Evolutionary conservation across 1,284 basidiomycete species (phyloP).

Genomic region (Puccinia polysora): DNA sequence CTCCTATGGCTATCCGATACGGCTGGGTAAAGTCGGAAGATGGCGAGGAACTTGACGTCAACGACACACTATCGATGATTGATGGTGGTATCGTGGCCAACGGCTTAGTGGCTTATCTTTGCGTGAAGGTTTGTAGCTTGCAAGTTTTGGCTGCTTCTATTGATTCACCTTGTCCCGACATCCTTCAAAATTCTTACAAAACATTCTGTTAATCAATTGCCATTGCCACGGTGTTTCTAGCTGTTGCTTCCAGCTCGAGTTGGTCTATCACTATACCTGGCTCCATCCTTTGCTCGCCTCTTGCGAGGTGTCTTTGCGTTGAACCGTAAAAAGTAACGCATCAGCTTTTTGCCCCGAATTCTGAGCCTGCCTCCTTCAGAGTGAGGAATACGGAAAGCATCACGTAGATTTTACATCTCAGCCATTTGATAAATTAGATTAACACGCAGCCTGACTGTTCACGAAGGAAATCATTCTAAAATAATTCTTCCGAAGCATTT

Average conservation of each 20-base stretch:
- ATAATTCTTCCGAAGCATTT: too few species aligned
- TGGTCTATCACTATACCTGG: conserved; percentile 5
- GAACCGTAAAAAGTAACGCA: too few species aligned
- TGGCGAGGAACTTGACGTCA: not conserved
- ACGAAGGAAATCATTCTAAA: too few species aligned
- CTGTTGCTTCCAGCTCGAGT: not conserved
- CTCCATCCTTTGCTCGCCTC: not conserved
- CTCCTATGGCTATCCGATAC: not conserved
- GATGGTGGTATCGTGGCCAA: not conserved
- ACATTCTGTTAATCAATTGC: not conserved
- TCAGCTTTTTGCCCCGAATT: too few species aligned
- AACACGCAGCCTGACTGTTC: too few species aligned
- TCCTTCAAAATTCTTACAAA: too few species aligned
- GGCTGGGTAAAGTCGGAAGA: not conserved
- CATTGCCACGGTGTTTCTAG: not conserved
- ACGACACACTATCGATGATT: not conserved
- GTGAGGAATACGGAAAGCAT: too few species aligned
- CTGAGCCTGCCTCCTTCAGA: too few species aligned
- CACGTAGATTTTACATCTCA: too few species aligned
- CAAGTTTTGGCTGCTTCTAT: not conserved
- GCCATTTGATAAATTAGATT: too few species aligned
- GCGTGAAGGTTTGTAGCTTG: not conserved
- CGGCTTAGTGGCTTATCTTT: conserved; percentile 16
- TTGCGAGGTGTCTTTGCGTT: not conserved
- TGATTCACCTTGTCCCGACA: not conserved